Base-by-base conservation (phyloP, 371 early-diverging fungal genomes). In the Syncephalastrum sp. region DNA sequence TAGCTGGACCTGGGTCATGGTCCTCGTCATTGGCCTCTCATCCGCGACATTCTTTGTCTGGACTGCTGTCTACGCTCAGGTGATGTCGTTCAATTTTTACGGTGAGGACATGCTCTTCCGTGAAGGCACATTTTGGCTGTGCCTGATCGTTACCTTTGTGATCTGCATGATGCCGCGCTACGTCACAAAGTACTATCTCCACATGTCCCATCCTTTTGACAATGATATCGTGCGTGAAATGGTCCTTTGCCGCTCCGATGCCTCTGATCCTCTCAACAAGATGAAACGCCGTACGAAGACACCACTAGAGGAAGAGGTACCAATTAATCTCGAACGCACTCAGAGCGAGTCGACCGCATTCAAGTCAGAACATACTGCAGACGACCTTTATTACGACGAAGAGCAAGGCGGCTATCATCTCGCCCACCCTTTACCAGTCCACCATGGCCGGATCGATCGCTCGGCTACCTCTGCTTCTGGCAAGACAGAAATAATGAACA, bases 1-100 rank as follows among this genome's bases (percentile, higher is more conserved):
- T 55, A 84, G 85, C 46, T 95, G 93, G 93, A 89, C 91, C 0
- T 93, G 88, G 82, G 68, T 91, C 58, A 80, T 86, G 66, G 74
- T 75, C 15, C 53, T 79, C 0, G 82, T 86, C 27, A 88, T 86
- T 29, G 57, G 75, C 49, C 69, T 83, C 4, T 85, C 86, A n/a
- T 73, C 82, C 47, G 69, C 69, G 2, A 67, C 71, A 0, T 79
- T 68, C 57, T 79, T 79, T 27, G 65, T 74, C 7, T 90, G 84
- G 74, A 74, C 83, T 0, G 70, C 74, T 4, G 59, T 77, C n/a
- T 87, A 82, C 53, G 69, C 72, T 48, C 56, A 72, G 42, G 44
- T 70, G 63, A 53, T 73, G 64, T 58, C 69, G n/a, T 74, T 66
- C 48, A 61, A 63, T 19, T 74, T 72, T 58, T 79, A 59, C 46